Evolutionary conservation across 345 rosid species (phyloP).

Genomic region (Carallia pectinifolia): DNA sequence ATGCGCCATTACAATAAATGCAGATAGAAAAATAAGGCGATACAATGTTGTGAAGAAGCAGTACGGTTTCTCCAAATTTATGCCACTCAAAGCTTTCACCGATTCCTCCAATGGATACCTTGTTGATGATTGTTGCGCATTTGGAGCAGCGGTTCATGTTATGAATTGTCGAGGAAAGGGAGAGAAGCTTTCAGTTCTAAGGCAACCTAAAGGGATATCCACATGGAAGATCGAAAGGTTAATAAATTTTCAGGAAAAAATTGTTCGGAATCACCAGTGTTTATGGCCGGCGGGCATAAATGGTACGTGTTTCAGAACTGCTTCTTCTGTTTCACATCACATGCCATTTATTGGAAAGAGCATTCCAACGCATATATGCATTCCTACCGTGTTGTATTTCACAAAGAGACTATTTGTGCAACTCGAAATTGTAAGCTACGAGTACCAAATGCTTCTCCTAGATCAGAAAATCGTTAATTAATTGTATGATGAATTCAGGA

Average conservation of each 20-base stretch:
- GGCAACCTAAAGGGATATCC: not conserved
- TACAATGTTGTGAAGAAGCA: not conserved
- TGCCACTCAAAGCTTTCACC: not conserved
- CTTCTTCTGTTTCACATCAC: not conserved
- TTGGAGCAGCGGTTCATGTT: constrained; percentile 9
- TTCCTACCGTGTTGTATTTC: no score
- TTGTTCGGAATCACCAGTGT: not conserved
- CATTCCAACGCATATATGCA: not conserved
- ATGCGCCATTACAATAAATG: not conserved
- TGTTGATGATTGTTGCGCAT: constrained; percentile 1
- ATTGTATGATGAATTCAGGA: constrained; percentile 6
- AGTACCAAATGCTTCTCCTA: not conserved
- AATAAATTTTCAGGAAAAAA: not conserved
- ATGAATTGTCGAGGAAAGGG: not conserved
- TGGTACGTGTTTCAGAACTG: not conserved
- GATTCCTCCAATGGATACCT: constrained; percentile 6
- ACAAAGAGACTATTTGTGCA: no score
- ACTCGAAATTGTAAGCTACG: no score
- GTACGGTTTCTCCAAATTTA: not conserved
- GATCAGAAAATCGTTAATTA: not conserved
- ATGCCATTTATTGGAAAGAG: not conserved
- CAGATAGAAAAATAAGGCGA: not conserved
- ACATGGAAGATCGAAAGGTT: not conserved
- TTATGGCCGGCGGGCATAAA: not conserved
- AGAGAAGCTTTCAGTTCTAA: not conserved